Evolutionary conservation across 2,329 filamentous ascomycete genomes (phyloP).

Genomic region (Aspergillus sp.): DNA sequence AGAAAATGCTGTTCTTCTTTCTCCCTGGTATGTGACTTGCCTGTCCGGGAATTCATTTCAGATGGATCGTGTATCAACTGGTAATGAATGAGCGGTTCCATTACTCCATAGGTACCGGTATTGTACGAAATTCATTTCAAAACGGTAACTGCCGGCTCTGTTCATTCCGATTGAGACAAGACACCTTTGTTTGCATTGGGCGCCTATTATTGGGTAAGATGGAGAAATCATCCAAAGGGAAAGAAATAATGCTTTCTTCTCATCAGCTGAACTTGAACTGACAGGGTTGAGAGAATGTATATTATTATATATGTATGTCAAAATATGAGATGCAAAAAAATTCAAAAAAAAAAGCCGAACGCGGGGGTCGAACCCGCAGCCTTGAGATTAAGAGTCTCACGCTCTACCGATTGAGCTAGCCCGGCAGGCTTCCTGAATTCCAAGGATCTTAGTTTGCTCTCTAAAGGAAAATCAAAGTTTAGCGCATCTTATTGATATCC

Average conservation of each 20-base stretch:
- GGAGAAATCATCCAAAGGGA: background rate
- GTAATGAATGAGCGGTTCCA: no score
- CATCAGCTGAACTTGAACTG: background rate
- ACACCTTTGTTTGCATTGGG: no score
- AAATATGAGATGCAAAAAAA: background rate
- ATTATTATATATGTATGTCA: no score
- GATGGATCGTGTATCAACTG: no score
- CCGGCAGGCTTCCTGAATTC: constrained; percentile 20
- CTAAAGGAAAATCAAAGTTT: background rate
- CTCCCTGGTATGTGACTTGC: background rate
- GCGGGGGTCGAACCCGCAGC: constrained; percentile 36
- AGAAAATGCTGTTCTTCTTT: background rate
- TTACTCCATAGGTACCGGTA: no score
- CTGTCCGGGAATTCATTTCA: no score
- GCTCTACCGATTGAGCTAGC: constrained; percentile 47
- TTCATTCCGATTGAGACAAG: no score
- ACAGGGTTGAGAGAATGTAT: no score
- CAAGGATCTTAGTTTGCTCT: background rate
- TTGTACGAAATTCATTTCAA: no score
- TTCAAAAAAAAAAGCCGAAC: constrained; percentile 21
- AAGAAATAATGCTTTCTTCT: background rate
- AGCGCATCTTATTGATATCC: no score
- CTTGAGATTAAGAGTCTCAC: constrained; percentile 43
- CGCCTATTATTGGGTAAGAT: no score
- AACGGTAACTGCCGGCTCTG: no score